These are phyloP conservation scores for Sambucus nigra DNA, from an alignment of 129 eudicot genomes.

Conservation along the genomic window DNA sequence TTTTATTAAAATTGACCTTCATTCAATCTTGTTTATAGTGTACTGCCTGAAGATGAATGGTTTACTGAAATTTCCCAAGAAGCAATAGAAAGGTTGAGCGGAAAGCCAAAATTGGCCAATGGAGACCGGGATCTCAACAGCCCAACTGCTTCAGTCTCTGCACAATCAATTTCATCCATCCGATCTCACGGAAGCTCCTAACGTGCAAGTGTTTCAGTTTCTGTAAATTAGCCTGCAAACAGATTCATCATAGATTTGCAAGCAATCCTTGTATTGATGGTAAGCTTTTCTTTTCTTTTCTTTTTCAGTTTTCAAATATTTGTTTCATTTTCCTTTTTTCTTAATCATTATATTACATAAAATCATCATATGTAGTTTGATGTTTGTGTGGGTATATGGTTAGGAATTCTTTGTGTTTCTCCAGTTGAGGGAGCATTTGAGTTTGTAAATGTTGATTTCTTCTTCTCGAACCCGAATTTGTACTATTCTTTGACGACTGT, in stretches of 20 bases:
- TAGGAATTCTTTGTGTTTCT: constrained; percentile 26
- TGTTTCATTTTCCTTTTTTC: no score
- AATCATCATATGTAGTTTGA: constrained; percentile 2
- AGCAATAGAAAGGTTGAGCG: constrained; percentile 82
- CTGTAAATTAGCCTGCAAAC: constrained; percentile 21
- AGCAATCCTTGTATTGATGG: constrained; percentile 28
- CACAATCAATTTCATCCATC: constrained; percentile 78
- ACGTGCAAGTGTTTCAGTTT: constrained; percentile 13
- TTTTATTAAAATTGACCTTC: no score
- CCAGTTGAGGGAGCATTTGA: constrained; percentile 22
- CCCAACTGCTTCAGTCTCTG: constrained; percentile 96
- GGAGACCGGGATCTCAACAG: constrained; percentile 80
- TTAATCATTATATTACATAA: constrained; percentile 10
- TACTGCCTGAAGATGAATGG: constrained; percentile 90
- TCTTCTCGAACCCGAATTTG: constrained; percentile 6
- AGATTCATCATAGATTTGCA: constrained; percentile 6
- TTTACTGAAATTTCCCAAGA: constrained; percentile 72
- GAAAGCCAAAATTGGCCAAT: constrained; percentile 61
- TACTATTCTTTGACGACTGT: constrained; percentile 14
- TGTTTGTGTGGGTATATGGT: constrained; percentile 11
- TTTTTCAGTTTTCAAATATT: background rate
- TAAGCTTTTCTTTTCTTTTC: constrained; percentile 13
- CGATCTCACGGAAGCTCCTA: constrained; percentile 91
- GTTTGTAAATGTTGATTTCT: constrained; percentile 36
- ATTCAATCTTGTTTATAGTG: constrained; percentile 27